Evolutionary conservation across 495 filamentous ascomycete genomes (phyloP).

Genomic region (Annulohypoxylon stygium): DNA sequence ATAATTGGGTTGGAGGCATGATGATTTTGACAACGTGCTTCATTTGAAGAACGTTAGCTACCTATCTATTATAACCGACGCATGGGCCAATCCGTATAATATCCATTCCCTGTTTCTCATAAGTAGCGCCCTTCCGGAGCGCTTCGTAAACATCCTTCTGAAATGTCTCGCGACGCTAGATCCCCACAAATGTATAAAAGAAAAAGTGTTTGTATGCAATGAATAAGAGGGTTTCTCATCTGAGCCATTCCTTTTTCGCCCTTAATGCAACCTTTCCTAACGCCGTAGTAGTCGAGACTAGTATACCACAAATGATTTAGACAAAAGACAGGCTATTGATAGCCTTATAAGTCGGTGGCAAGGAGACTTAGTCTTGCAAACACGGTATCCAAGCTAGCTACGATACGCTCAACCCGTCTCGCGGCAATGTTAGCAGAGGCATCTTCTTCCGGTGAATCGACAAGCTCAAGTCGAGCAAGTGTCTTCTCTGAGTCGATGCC

Average conservation of each 20-base stretch:
- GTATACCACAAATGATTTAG: slow-evolving; percentile 5
- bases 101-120: slow-evolving; percentile 29
- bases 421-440: slow-evolving; percentile 50
- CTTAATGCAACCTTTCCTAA: slow-evolving; percentile 29
- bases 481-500: slow-evolving; percentile 70
- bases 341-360: slow-evolving; percentile 51
- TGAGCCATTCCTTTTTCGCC: slow-evolving; percentile 30
- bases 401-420: slow-evolving; percentile 58
- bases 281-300: slow-evolving; percentile 2
- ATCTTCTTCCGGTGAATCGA: slow-evolving; percentile 66
- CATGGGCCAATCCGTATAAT: slow-evolving; percentile 4
- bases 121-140: slow-evolving; percentile 40
- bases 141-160: slow-evolving; percentile 34
- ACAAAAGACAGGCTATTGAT: background rate
- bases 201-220: slow-evolving; percentile 27
- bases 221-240: slow-evolving; percentile 13
- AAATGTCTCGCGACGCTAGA: slow-evolving; percentile 34
- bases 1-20: background rate
- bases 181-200: slow-evolving; percentile 19
- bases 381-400: slow-evolving; percentile 55
- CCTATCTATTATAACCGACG: slow-evolving; percentile 39
- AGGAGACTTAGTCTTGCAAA: slow-evolving; percentile 57
- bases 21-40: slow-evolving; percentile 12
- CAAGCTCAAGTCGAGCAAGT: slow-evolving; percentile 68
- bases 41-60: slow-evolving; percentile 27